Evolutionary conservation across 768 basidiomycete genomes (phyloP).

Genomic region (Lyophyllum decastes): DNA sequence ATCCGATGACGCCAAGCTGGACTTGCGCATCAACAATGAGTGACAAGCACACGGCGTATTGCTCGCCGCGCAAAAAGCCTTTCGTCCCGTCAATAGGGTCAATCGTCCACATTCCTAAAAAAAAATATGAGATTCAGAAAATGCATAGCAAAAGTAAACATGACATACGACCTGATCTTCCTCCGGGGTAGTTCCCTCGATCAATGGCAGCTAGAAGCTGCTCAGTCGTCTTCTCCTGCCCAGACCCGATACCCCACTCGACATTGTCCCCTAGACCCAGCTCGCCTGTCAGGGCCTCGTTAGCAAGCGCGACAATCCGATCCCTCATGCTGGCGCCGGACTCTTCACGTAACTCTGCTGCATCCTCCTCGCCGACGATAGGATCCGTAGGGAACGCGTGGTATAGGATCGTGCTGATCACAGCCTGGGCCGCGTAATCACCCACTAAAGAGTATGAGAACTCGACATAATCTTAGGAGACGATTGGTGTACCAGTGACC

Average conservation of each 20-base stretch:
- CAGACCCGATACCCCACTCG: slow-evolving; percentile 75
- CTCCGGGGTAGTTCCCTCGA: slow-evolving; percentile 74
- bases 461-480: background rate
- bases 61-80: slow-evolving; percentile 89
- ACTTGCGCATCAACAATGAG: slow-evolving; percentile 79
- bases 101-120: slow-evolving; percentile 79
- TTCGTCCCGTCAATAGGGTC: slow-evolving; percentile 94
- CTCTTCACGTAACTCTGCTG: slow-evolving; percentile 67
- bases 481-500: slow-evolving; percentile 69
- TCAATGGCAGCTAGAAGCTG: slow-evolving; percentile 88
- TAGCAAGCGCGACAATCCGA: slow-evolving; percentile 80
- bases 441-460: slow-evolving; percentile 57
- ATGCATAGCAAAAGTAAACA: background rate
- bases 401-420: slow-evolving; percentile 80
- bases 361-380: slow-evolving; percentile 96
- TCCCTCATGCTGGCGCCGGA: slow-evolving; percentile 46
- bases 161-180: slow-evolving; percentile 67
- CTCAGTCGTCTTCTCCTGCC: slow-evolving; percentile 47
- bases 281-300: slow-evolving; percentile 66
- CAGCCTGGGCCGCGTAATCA: slow-evolving; percentile 92
- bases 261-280: slow-evolving; percentile 57
- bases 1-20: slow-evolving; percentile 85
- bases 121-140: background rate
- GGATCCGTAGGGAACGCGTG: slow-evolving; percentile 81
- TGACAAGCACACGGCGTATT: slow-evolving; percentile 91